phyloP scores from a whole-genome alignment of 495 filamentous ascomycete genomes.

The Hypoxylon lenormandii region DNA sequence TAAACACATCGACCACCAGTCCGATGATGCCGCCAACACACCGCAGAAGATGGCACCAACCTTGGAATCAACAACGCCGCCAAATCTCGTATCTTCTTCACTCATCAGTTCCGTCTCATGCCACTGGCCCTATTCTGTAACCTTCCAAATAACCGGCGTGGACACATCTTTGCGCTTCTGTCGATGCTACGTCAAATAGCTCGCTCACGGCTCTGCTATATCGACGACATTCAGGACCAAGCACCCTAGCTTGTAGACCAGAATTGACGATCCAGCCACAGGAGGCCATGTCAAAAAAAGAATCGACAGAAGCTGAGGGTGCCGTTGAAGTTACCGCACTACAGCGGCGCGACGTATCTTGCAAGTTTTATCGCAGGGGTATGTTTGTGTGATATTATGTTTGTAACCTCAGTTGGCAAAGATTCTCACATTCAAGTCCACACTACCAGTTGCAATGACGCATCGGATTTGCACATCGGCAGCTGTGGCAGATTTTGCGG shows the following conservation, averaged over 20 bases:
- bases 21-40: slow-evolving; percentile 30
- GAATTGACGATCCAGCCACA: neutral
- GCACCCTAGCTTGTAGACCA: neutral
- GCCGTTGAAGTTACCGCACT: neutral
- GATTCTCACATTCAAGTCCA: slow-evolving; percentile 70
- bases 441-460: slow-evolving; percentile 72
- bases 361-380: slow-evolving; percentile 2
- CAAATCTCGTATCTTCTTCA: slow-evolving; percentile 39
- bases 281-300: neutral
- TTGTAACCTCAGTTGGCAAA: slow-evolving; percentile 64
- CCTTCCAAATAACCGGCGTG: slow-evolving; percentile 16
- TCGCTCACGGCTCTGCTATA: neutral
- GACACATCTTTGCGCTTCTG: slow-evolving; percentile 5
- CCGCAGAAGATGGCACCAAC: slow-evolving; percentile 44
- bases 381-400: neutral
- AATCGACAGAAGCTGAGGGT: neutral
- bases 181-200: slow-evolving; percentile 1
- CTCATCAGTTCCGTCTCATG: slow-evolving; percentile 21
- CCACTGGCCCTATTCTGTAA: slow-evolving; percentile 9
- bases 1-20: slow-evolving; percentile 29
- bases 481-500: slow-evolving; percentile 58
- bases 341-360: slow-evolving; percentile 4
- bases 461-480: slow-evolving; percentile 66
- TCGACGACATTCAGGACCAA: slow-evolving; percentile 7
- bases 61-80: slow-evolving; percentile 38